Base-by-base conservation (phyloP, 805 yeast species). In the Jamesozyma rosinii region DNA sequence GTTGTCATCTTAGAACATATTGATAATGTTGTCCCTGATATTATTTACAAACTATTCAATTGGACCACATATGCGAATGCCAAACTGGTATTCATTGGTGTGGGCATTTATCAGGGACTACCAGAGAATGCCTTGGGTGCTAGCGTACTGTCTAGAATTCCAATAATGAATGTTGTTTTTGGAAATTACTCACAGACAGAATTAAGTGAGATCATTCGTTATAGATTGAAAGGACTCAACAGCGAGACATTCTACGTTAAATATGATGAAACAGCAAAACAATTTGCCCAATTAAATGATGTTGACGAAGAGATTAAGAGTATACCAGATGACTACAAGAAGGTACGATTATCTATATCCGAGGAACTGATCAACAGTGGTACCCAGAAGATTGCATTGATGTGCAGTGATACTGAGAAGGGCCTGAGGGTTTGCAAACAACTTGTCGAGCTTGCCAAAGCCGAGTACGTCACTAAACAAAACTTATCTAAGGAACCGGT, bases 1-100 rank as follows among this genome's bases (percentile, higher is more conserved):
- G 63, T 83, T 41, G 81, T 92, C 11, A 65, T 92, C 35, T 67
- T 92, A 61, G 97, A 92, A 64, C 97, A 92, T 59, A 68, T 92
- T 44, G 98, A 92, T 63, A 95, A 87, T 14, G 15, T 37, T 22
- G 21, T 17, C 4, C 18, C 20, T 13, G 41, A 38, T 18, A 13
- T 30, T 3, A 5, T 38, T 5, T 30, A 38, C 30, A 20, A 29
- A 5, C 30, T 38, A 18, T 38, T 38, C 19, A 38, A 30, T 18
- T 38, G 41, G 41, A 18, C 41, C 4, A 29, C 13, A 5, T 3
- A 3, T 3, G 4, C 6, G 9, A 8, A 38, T 19, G 8, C 41
- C 3, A 38, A 38, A 20, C 15, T 38, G 18, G 20, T 38, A 10
- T 15, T 30, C n/a, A 30, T 38, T 30, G 41, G 35, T 5, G 17